Base-by-base conservation (phyloP, 2,329 filamentous ascomycete species). In the Fusarium sp. region DNA sequence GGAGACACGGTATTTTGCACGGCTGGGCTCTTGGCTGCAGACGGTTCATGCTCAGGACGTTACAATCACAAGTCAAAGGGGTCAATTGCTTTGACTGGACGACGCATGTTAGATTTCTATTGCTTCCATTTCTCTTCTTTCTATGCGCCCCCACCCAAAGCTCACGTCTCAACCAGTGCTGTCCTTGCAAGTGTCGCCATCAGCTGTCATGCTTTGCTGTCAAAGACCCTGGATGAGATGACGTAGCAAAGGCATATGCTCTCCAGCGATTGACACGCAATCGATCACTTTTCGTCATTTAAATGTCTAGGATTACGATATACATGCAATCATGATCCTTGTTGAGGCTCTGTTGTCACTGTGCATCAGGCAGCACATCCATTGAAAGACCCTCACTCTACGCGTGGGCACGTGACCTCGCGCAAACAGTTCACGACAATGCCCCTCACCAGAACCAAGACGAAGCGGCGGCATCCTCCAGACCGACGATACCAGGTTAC, bases 381-480 rank as follows among this genome's bases (percentile, higher is more conserved):
- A 31, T 59, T 27, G 18, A 11, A 4, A 18, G 18, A 29, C 18
- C 48, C 24, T 27, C 35, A 48, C 52, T 76, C 20, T 64, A 75
- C 73, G 61, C 73, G 73, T 11, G 8, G 6, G 10, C 73, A 75
- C 73, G 73, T 75, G 73, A 75, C 20, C n/a, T 35, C 73, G 73
- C 33, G 73, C 10, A 39, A 24, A 20, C 41, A 27, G 6, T 13
- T 43, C 67, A 64, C 54, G 73, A 61, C 22, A 14, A 31, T 16
- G 60, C 69, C 72, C 66, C 66, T 57, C 50, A 39, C 29, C 45
- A 24, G 43, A 63, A 52, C 68, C 60, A 64, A 56, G 60, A 31
- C 29, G 16, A 18, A 58, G 58, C 20, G 48, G 52, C 39, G 48
- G 27, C 60, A 64, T 50, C 50, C 13, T 24, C 10, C 35, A 20